A percentile compares a stretch with the other conserved stretches of the same genome.
Evolutionary conservation across 176 grass and related monocot species (phyloP).

Genomic region (Triticum timopheevii): DNA sequence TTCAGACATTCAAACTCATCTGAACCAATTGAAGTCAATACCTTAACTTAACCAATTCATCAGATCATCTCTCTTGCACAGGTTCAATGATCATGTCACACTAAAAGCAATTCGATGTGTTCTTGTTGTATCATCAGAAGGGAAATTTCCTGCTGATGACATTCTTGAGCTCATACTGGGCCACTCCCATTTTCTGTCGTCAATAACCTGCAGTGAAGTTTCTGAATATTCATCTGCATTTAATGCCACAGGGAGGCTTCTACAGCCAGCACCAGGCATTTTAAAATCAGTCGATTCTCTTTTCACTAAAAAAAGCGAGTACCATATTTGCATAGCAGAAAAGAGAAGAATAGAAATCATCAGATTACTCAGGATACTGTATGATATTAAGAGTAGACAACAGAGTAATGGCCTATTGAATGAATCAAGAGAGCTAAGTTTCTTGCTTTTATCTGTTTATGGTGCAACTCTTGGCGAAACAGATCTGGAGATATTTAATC

Average conservation of each 20-base stretch:
- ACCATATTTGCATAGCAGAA: constrained; percentile 41
- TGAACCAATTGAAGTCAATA: constrained; percentile 58
- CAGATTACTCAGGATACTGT: constrained; percentile 87
- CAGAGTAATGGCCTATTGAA: constrained; percentile 41
- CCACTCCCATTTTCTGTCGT: constrained; percentile 80
- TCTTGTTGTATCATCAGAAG: constrained; percentile 67
- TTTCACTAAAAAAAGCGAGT: constrained; percentile 33
- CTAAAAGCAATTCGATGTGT: constrained; percentile 86
- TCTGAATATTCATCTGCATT: constrained; percentile 48
- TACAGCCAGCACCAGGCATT: constrained; percentile 80
- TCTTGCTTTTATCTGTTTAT: constrained; percentile 88
- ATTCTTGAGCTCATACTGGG: constrained; percentile 89
- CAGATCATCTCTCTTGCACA: constrained; percentile 83
- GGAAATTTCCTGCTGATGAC: constrained; percentile 59
- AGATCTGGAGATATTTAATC: constrained; percentile 84
- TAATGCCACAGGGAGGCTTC: constrained; percentile 42
- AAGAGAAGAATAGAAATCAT: constrained; percentile 72
- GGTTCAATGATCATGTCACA: constrained; percentile 76
- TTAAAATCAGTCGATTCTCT: constrained; percentile 62
- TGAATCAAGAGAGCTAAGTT: constrained; percentile 70
- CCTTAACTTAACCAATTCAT: constrained; percentile 73
- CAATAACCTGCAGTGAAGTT: constrained; percentile 49
- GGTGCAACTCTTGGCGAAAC: constrained; percentile 74
- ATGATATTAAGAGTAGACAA: constrained; percentile 68
- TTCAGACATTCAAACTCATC: constrained; percentile 50